Evolutionary conservation across 768 basidiomycete genomes (phyloP).

Genomic region (Hortiboletus campestris): DNA sequence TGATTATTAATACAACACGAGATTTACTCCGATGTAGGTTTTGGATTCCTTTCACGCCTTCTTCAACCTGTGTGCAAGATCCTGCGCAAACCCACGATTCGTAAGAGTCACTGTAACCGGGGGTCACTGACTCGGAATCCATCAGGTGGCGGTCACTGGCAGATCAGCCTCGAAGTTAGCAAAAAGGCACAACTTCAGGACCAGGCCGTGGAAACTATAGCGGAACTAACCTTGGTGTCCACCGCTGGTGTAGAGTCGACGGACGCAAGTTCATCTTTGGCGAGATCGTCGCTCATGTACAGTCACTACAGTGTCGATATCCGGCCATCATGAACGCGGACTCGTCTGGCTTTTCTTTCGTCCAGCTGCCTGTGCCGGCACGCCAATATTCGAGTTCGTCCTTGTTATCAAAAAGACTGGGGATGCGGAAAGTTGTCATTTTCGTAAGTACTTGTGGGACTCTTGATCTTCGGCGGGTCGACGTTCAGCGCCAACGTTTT

Average conservation of each 20-base stretch:
- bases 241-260: constrained; percentile 16
- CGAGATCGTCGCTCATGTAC: constrained; percentile 5
- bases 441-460: too few species aligned
- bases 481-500: too few species aligned
- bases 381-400: constrained; percentile 7
- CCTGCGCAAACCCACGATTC: constrained; percentile 12
- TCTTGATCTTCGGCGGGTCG: too few species aligned
- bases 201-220: constrained; percentile 15
- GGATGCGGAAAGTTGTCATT: too few species aligned
- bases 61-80: constrained; percentile 2
- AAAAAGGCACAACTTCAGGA: constrained; percentile 18
- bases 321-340: not conserved
- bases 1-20: too few species aligned
- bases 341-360: not conserved
- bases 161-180: not conserved
- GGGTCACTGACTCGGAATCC: too few species aligned
- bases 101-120: constrained; percentile 7
- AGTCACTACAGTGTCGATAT: constrained; percentile 7
- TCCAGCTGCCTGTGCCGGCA: not conserved
- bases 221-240: constrained; percentile 17
- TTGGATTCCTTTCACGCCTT: not conserved
- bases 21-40: too few species aligned
- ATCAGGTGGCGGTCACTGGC: not conserved
- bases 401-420: too few species aligned
- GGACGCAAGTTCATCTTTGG: not conserved